Base-by-base conservation (phyloP, 164 flowering plant species). In the Kalanchoe fedtschenkoi region DNA sequence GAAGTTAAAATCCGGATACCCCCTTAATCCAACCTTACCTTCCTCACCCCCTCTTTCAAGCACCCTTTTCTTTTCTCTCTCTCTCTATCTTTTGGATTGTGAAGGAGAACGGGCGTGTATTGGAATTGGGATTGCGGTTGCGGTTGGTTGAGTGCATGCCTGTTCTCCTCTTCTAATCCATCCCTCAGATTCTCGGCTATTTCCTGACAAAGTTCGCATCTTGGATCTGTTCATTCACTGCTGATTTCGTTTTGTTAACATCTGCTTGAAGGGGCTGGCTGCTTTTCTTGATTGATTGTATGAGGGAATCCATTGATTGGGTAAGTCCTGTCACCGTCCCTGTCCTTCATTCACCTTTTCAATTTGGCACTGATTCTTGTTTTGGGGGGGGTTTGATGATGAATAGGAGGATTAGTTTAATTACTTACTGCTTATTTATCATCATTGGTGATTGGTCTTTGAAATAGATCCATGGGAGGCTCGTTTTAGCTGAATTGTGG, bases 31-130 rank as follows among this genome's bases (percentile, higher is more conserved):
- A 13, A 13, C 46, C 46, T 42, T 42, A 15, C 22, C 16, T 39
- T 58, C 58, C 33, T n/a, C n/a, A n/a, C n/a, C n/a, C n/a, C n/a
- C n/a, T n/a, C n/a, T n/a, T n/a, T n/a, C n/a, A n/a, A n/a, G 14
- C 46, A 15, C n/a, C n/a, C 46, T 19, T 42, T 42, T n/a, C 33
- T 17, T 30, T 60, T 44, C 34, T 29, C 56, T 32, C 32, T 14
- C 46, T 16, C 34, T 29, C 59, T 39, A 39, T 13, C 24, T 44
- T 44, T 42, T 15, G 46, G 46, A 42, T n/a, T n/a, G 46, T 10
- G 29, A 46, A 70, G 69, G 69, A 66, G 66, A 66, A 66, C 73
- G 53, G 69, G 66, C 42, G 39, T 54, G 60, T 19, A 19, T 41
- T n/a, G 21, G 32, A 17, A 39, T 41, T 21, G 41, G 51, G 37